These are phyloP conservation scores for Zanthoxylum bungeanum DNA, from an alignment of 345 rosid genomes.

Conservation along the genomic window DNA sequence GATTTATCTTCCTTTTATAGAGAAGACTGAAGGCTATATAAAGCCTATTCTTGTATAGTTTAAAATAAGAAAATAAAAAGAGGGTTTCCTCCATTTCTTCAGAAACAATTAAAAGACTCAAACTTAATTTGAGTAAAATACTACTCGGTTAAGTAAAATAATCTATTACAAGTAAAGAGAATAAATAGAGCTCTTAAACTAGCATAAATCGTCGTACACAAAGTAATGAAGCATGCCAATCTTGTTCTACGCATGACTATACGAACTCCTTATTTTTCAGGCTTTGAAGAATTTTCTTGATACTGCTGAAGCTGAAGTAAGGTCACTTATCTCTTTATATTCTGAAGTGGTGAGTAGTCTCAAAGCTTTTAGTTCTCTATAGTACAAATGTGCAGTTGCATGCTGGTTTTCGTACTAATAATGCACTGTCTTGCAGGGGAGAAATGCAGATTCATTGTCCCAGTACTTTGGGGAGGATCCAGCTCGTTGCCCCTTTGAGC, in stretches of 20 bases:
- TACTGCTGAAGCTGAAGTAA: slow-evolving; percentile 90
- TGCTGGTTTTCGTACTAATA: slow-evolving; percentile 18
- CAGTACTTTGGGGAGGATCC: slow-evolving; percentile 99
- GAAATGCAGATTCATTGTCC: slow-evolving; percentile 91
- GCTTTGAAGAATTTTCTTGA: slow-evolving; percentile 75
- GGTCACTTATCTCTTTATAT: slow-evolving; percentile 70
- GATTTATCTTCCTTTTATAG: too few relatives aligned
- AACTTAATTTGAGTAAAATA: background rate
- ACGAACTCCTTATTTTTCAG: slow-evolving; percentile 32
- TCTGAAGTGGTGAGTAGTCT: slow-evolving; percentile 86
- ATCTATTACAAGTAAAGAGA: background rate
- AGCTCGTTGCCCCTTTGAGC: slow-evolving; percentile 94
- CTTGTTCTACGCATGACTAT: background rate
- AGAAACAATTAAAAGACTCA: too few relatives aligned
- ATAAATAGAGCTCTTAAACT: background rate
- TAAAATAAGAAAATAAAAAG: too few relatives aligned
- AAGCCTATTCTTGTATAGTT: too few relatives aligned
- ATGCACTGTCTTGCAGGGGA: slow-evolving; percentile 58
- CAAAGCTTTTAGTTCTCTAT: slow-evolving; percentile 1
- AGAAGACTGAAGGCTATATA: too few relatives aligned
- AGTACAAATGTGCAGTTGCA: background rate
- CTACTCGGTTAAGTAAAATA: background rate
- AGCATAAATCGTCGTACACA: background rate
- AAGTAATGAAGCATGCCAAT: too few relatives aligned
- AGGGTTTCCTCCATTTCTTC: too few relatives aligned